phyloP scores from a whole-genome alignment of 768 basidiomycete genomes.

The Cyclocybe cylindracea region DNA sequence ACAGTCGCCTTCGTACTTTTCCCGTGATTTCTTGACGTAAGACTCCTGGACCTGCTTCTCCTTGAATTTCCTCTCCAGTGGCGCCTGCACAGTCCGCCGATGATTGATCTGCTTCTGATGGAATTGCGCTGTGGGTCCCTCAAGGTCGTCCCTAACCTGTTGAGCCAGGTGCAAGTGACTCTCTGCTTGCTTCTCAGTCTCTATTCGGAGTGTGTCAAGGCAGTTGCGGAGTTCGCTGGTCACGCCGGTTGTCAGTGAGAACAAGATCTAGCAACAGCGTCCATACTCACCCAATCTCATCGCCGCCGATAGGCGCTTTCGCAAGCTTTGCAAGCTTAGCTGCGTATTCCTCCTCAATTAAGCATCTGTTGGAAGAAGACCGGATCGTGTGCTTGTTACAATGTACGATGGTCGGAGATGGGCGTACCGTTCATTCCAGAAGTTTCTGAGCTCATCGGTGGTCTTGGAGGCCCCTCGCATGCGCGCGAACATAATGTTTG shows the following conservation, averaged over 20 bases:
- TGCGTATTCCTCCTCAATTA: conserved; percentile 95
- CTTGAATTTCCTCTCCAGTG: conserved; percentile 88
- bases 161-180: conserved; percentile 73
- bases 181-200: conserved; percentile 80
- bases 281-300: conserved; percentile 85
- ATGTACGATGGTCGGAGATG: not conserved
- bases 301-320: conserved; percentile 72
- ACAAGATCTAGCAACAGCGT: not conserved
- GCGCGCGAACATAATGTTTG: conserved; percentile 84
- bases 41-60: conserved; percentile 82
- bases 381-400: conserved; percentile 9
- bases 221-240: conserved; percentile 78
- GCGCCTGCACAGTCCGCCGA: conserved; percentile 66
- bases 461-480: conserved; percentile 85
- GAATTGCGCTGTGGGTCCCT: conserved; percentile 61
- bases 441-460: conserved; percentile 83
- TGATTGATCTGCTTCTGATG: conserved; percentile 65
- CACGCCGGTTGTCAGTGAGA: conserved; percentile 1
- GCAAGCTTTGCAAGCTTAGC: conserved; percentile 79
- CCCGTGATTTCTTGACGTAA: conserved; percentile 82
- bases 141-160: conserved; percentile 72
- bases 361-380: conserved; percentile 48
- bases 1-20: conserved; percentile 90
- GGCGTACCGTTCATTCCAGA: conserved; percentile 91
- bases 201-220: conserved; percentile 75